Evolutionary conservation across 2,329 filamentous ascomycete genomes (phyloP).

Genomic region (Fusarium sp.): DNA sequence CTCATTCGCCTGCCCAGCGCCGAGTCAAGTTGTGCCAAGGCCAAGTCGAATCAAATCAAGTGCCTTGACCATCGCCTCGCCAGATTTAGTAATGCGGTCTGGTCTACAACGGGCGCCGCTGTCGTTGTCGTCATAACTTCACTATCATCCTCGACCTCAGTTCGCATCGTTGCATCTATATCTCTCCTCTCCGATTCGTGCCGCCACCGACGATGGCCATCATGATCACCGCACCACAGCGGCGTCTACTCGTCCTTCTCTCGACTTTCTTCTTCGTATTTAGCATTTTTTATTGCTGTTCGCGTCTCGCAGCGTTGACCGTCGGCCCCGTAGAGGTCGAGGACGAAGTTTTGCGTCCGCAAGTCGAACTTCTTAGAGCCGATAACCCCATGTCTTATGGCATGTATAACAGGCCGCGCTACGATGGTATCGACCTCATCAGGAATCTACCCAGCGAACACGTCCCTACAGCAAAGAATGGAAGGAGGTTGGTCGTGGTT

Average conservation of each 20-base stretch:
- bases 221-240: slow-evolving; percentile 40
- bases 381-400: slow-evolving; percentile 54
- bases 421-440: slow-evolving; percentile 46
- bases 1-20: neutral
- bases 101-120: neutral
- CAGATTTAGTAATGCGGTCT: slow-evolving; percentile 9
- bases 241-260: slow-evolving; percentile 45
- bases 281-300: slow-evolving; percentile 48
- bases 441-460: slow-evolving; percentile 44
- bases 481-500: slow-evolving; percentile 77
- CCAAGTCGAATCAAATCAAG: neutral
- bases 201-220: slow-evolving; percentile 26
- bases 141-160: neutral
- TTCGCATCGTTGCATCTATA: neutral
- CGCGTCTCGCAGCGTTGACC: slow-evolving; percentile 44
- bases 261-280: slow-evolving; percentile 47
- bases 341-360: neutral
- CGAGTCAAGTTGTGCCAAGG: neutral
- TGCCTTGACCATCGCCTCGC: neutral
- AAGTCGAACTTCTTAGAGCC: slow-evolving; percentile 39
- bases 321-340: slow-evolving; percentile 14
- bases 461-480: slow-evolving; percentile 48
- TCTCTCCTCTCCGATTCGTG: slow-evolving; percentile 4
- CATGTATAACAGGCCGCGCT: slow-evolving; percentile 49
- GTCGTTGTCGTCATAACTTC: slow-evolving; percentile 24